Conservation (phyloP, 768 basidiomycete genomes). For the Psilocybe tampanensis region DNA sequence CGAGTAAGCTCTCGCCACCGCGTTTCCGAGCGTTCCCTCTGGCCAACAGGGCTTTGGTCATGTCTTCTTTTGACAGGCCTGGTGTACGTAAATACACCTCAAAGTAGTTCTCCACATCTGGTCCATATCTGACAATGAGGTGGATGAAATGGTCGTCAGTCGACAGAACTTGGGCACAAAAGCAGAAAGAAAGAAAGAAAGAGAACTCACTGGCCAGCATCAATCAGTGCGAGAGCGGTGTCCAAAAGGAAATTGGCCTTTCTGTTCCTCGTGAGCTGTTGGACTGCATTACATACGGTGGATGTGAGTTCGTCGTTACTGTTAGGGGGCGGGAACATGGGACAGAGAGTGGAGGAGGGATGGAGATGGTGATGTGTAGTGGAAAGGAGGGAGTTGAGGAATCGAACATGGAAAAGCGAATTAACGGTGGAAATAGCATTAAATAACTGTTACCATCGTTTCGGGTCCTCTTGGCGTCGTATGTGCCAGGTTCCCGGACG, state of each 20-base stretch:
- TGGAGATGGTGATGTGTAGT: too few relatives aligned
- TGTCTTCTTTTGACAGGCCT: slow-evolving; percentile 49
- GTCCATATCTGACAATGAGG: slow-evolving; percentile 50
- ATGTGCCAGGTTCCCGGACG: slow-evolving; percentile 27
- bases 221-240: slow-evolving; percentile 49
- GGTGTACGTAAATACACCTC: slow-evolving; percentile 69
- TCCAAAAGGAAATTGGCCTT: slow-evolving; percentile 56
- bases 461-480: slow-evolving; percentile 21
- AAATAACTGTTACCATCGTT: slow-evolving; percentile 25
- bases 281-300: slow-evolving; percentile 50
- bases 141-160: neutral
- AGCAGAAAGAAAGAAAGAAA: neutral
- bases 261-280: slow-evolving; percentile 41
- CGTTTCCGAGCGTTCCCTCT: slow-evolving; percentile 60
- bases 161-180: neutral
- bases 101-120: slow-evolving; percentile 64
- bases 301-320: slow-evolving; percentile 57
- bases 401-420: slow-evolving; percentile 15
- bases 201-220: slow-evolving; percentile 47
- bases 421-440: slow-evolving; percentile 17
- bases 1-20: slow-evolving; percentile 55
- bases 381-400: neutral
- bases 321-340: slow-evolving; percentile 25
- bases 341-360: slow-evolving; percentile 20
- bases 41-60: slow-evolving; percentile 57